Base-by-base conservation (phyloP, 768 basidiomycete genomes). In the Scleroderma citrinum region DNA sequence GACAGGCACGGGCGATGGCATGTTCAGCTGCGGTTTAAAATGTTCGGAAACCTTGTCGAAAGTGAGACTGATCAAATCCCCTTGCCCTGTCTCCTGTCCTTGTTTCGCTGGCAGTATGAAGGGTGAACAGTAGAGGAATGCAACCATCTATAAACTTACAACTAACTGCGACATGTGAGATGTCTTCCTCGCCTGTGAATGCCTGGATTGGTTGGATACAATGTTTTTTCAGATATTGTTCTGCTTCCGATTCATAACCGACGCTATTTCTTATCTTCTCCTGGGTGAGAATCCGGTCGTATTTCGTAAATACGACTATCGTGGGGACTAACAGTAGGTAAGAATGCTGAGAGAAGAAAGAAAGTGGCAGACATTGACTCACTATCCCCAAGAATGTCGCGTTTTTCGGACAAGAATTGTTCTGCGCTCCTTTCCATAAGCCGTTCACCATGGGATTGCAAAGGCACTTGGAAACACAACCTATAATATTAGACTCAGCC, bases 391-490 rank as follows among this genome's bases (percentile, higher is more conserved):
- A 50, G 44, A 7, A 17, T n/a, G 1, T 14, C 20, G 10, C 11
- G 4, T n/a, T 50, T 38, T 10, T 38, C 4, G 11, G 4, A 11
- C 24, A 46, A 32, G 29, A 50, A 50, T 8, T 29, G 7, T 16
- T 50, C 44, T 3, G 19, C 19, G 5, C 35, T 34, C 0, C 20
- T 46, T 23, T 50, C 49, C 12, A 46, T 26, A 10, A 50, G 29
- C 11, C 49, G 35, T 5, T 39, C 26, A 11, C 43, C 43, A 32
- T 4, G 10, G 23, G 24, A 12, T 30, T 14, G 8, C 14, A n/a
- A 5, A 5, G 49, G 49, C n/a, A 38, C 30, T 12, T 46, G 35
- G 34, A 50, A 10, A 12, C 49, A 50, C 21, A 50, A 7, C 49
- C 49, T 50, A 19, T 3, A 26, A 12, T 14, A 20, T 54, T 12